Evolutionary conservation across 106 monocot genomes (phyloP), one percentile per base, ranked within the genome.

Genomic region (Ottelia alismoides): DNA sequence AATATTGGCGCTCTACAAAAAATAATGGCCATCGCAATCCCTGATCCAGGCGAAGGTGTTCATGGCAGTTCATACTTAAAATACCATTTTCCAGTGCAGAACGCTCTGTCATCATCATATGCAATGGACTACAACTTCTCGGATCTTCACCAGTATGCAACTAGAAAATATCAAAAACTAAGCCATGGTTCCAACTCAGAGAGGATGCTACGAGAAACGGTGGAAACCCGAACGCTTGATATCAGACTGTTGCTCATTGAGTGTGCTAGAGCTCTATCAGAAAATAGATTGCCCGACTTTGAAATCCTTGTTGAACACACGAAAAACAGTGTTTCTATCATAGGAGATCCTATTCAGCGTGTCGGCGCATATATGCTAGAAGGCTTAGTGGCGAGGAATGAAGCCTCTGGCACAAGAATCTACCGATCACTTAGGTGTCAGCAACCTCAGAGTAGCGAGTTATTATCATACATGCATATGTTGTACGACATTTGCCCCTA

Each of bases 401-500:
- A 69, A 40, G 75, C 55, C 49, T 99, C 98, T 12, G 98, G 98
- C 23, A 67, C 65, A 51, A 77, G 82, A 17, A 62, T 99, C 0
- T 99, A 99, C 65, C 90, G 78, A 51, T 79, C 86, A 35, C 53
- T 99, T 9, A 86, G 62, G 52, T 99, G 98, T 60, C 90, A 86
- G 58, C 90, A 99, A 45, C 86, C 98, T 30, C 85, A 82, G 16
- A 77, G 82, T 1, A 62, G 70, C 1, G 88, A 99, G 50, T 65
- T 76, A 6, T 70, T 99, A 2, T 90, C 98, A 0, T 90, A 85
- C 18, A 99, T 99, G 98, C 98, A 90, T 60, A 80, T 99, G 51
- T 72, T 99, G 20, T 99, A 90, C 68, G 98, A 99, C 58, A 57
- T 83, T 3, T 99, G 98, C 52, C 98, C 98, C 1, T 87, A 83